Evolutionary conservation across 345 rosid genomes (phyloP).

Genomic region (Noccaea caerulescens): DNA sequence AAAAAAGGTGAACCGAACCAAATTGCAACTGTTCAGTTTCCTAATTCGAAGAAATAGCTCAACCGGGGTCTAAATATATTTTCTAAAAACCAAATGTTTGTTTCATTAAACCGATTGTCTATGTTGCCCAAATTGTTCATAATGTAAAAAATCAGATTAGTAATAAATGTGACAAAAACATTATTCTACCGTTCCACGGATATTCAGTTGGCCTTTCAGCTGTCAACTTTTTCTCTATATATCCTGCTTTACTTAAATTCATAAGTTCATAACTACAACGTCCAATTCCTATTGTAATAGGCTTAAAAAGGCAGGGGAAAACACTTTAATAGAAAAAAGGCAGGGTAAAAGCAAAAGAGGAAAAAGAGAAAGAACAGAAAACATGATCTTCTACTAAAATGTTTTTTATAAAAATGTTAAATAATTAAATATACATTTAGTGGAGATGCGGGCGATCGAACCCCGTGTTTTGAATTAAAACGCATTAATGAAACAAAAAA

Average conservation of each 20-base stretch:
- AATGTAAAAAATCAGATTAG: not conserved
- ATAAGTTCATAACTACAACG: slow-evolving; percentile 14
- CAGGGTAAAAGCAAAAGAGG: slow-evolving; percentile 19
- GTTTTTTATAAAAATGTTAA: too few relatives aligned
- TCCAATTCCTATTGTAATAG: slow-evolving; percentile 17
- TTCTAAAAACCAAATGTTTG: too few relatives aligned
- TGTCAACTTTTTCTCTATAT: slow-evolving; percentile 22
- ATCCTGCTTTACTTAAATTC: slow-evolving; percentile 19
- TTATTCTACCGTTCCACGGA: slow-evolving; percentile 7
- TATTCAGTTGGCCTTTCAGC: slow-evolving; percentile 32
- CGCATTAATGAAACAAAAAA: too few relatives aligned
- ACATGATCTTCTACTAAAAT: not conserved
- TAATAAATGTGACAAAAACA: not conserved
- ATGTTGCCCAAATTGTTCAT: slow-evolving; percentile 1
- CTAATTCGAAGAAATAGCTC: not conserved
- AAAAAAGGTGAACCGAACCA: too few relatives aligned
- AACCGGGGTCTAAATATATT: not conserved
- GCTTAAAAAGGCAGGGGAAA: not conserved
- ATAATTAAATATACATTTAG: too few relatives aligned
- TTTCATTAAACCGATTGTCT: not conserved
- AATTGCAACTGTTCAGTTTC: slow-evolving; percentile 1
- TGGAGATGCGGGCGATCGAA: too few relatives aligned
- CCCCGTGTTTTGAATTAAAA: too few relatives aligned
- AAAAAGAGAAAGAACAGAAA: not conserved
- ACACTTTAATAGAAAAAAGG: not conserved